These are phyloP conservation scores for Phylloporus sp. DNA, from an alignment of 768 basidiomycete genomes.

Conservation along the genomic window DNA sequence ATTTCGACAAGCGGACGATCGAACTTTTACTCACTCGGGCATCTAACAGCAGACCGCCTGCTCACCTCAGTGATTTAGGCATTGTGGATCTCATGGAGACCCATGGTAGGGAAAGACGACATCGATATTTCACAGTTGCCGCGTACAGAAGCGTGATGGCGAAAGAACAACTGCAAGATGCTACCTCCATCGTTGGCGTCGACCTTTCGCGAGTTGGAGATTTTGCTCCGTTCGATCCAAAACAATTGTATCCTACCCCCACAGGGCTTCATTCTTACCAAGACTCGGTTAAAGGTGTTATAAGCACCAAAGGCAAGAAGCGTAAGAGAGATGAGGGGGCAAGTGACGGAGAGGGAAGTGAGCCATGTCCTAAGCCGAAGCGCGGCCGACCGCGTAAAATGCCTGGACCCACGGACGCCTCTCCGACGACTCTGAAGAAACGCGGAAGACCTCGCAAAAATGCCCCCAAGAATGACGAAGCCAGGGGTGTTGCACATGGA, in stretches of 20 bases:
- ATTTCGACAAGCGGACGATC: conserved; percentile 77
- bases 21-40: conserved; percentile 76
- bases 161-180: conserved; percentile 60
- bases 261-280: conserved; percentile 43
- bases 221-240: conserved; percentile 44
- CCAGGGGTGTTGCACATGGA: conserved; percentile 2
- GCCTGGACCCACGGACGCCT: conserved; percentile 5
- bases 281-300: conserved; percentile 44
- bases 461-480: conserved; percentile 2
- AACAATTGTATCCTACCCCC: conserved; percentile 53
- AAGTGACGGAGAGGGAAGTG: conserved; percentile 16
- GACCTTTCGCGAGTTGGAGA: conserved; percentile 52
- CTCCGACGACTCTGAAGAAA: conserved; percentile 28
- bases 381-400: conserved; percentile 55
- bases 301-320: conserved; percentile 24
- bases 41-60: conserved; percentile 58
- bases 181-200: conserved; percentile 40
- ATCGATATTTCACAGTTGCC: conserved; percentile 75
- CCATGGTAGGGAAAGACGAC: conserved; percentile 78
- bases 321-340: conserved; percentile 29
- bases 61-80: conserved; percentile 69
- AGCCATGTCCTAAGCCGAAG: conserved; percentile 35
- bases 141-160: conserved; percentile 63
- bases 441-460: conserved; percentile 35
- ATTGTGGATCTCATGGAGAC: conserved; percentile 77